These are phyloP conservation scores for Mycosarcoma mackinlayi DNA, from an alignment of 1,284 basidiomycete genomes.

Conservation along the genomic window DNA sequence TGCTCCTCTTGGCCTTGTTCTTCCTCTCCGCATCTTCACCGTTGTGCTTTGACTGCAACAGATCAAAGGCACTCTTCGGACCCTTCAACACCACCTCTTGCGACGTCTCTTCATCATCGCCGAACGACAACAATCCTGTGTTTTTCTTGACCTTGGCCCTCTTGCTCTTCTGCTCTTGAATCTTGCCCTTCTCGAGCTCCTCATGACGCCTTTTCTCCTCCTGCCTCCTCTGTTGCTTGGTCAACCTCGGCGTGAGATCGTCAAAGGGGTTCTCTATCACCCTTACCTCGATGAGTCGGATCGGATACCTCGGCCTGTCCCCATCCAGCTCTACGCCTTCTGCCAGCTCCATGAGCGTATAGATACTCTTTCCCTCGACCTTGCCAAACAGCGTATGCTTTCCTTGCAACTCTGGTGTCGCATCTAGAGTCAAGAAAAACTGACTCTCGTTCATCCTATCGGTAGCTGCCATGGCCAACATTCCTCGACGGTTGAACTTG, in stretches of 20 bases:
- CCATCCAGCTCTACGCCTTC: constrained; percentile 82
- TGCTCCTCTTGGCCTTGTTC: background rate
- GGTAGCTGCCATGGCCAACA: constrained; percentile 89
- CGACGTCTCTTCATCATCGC: constrained; percentile 50
- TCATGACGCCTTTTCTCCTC: constrained; percentile 83
- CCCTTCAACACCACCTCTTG: constrained; percentile 15
- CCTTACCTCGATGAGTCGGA: constrained; percentile 83
- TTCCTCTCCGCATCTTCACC: background rate
- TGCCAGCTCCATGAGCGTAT: constrained; percentile 74
- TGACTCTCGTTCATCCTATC: constrained; percentile 68
- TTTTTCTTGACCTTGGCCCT: constrained; percentile 54
- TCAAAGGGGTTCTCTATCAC: constrained; percentile 93
- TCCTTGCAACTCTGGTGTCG: constrained; percentile 64
- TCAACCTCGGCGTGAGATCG: constrained; percentile 95
- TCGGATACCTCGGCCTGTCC: constrained; percentile 87
- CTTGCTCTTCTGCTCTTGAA: constrained; percentile 13
- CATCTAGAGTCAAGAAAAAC: constrained; percentile 67
- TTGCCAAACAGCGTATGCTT: constrained; percentile 65
- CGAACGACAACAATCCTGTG: constrained; percentile 58
- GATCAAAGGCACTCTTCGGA: constrained; percentile 63
- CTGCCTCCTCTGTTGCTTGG: constrained; percentile 84
- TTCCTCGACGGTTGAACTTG: constrained; percentile 81
- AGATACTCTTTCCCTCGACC: constrained; percentile 64
- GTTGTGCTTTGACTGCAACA: constrained; percentile 52
- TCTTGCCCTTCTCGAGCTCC: constrained; percentile 70